Conservation (phyloP, 108 stramenopile species). For the Schizochytrium sp. region DNA sequence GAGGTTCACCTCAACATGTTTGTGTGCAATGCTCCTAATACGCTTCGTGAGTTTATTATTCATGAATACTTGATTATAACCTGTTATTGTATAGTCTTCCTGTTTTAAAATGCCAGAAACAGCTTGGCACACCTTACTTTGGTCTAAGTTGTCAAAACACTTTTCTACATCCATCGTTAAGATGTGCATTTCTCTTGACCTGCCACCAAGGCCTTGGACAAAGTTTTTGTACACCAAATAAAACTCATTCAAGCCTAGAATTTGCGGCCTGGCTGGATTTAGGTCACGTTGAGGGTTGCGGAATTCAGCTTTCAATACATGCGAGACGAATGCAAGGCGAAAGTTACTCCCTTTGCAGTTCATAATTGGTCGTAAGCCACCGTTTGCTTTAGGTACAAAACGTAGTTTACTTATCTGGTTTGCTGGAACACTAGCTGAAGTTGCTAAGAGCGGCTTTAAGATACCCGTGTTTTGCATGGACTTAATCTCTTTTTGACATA, state of each 20-base stretch:
- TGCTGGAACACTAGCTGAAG: background rate
- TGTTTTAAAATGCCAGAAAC: background rate
- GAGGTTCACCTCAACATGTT: background rate
- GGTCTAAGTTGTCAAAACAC: conserved; percentile 41
- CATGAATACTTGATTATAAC: conserved; percentile 32
- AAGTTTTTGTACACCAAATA: background rate
- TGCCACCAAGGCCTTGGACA: background rate
- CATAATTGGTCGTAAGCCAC: conserved; percentile 47
- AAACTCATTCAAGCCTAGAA: background rate
- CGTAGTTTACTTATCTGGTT: background rate
- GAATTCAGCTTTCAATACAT: background rate
- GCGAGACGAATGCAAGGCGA: conserved; percentile 34
- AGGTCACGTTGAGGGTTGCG: background rate
- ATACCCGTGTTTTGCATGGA: background rate
- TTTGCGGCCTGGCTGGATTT: background rate
- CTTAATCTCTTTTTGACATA: background rate
- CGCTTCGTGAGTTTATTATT: background rate
- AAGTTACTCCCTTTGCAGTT: conserved; percentile 48
- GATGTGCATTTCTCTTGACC: background rate
- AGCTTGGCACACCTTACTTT: background rate
- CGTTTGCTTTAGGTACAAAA: conserved; percentile 41
- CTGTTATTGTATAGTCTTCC: background rate
- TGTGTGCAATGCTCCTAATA: background rate
- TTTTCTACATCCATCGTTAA: conserved; percentile 34
- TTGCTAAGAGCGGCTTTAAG: background rate